Evolutionary conservation across 164 flowering plant genomes (phyloP).

Genomic region (Saururus chinensis): DNA sequence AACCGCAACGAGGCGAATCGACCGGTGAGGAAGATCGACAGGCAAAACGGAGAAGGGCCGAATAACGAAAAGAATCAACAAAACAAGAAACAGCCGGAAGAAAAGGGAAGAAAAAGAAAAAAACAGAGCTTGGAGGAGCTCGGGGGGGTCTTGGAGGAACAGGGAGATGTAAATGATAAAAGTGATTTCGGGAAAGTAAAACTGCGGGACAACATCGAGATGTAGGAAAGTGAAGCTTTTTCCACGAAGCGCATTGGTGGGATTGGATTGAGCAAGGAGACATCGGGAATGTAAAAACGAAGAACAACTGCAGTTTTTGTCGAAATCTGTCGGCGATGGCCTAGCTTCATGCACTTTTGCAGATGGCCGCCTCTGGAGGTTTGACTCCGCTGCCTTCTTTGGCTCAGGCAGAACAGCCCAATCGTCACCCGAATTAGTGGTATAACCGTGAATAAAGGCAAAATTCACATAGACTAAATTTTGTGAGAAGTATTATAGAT

Average conservation of each 20-base stretch:
- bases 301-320: no score
- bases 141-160: background rate
- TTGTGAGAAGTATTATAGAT: no score
- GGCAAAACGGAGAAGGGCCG: conserved; percentile 18
- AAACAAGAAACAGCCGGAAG: conserved; percentile 4
- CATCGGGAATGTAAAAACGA: no score
- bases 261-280: background rate
- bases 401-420: no score
- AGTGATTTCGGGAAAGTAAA: background rate
- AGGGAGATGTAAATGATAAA: background rate
- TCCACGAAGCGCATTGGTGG: background rate
- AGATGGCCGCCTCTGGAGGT: no score
- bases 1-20: conserved; percentile 21
- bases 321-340: no score
- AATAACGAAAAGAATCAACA: conserved; percentile 17
- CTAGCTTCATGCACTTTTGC: no score
- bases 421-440: no score
- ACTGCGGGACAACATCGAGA: background rate
- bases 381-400: no score
- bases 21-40: conserved; percentile 24
- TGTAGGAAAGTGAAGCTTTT: background rate
- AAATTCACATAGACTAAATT: no score
- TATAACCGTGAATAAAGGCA: no score
- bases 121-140: background rate
- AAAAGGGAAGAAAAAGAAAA: background rate